These are phyloP conservation scores for Cunninghamia lanceolata DNA, from an alignment of 75 land plant species.

Conservation along the genomic window DNA sequence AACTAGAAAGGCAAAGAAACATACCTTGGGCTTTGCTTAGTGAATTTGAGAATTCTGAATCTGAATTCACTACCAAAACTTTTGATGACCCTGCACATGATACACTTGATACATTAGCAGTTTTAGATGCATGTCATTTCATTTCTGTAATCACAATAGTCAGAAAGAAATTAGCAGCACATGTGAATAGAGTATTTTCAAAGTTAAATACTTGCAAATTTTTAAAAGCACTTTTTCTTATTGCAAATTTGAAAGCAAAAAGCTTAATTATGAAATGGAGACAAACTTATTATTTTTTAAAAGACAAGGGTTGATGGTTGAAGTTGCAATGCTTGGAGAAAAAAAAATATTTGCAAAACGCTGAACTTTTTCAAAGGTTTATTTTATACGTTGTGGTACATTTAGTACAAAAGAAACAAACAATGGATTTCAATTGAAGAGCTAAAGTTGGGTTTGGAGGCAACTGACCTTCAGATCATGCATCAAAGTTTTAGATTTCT, in stretches of 20 bases:
- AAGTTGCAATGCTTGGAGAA: background rate
- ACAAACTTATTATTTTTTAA: background rate
- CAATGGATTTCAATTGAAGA: background rate
- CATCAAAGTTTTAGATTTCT: too few species aligned
- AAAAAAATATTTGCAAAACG: background rate
- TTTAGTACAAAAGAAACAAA: background rate
- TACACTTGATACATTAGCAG: background rate
- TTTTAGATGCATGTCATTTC: background rate
- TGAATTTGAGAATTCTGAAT: conserved; percentile 7
- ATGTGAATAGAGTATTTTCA: background rate
- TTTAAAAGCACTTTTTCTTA: background rate
- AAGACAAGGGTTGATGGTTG: background rate
- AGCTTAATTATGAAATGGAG: background rate
- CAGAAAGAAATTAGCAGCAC: background rate
- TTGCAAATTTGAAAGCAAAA: background rate
- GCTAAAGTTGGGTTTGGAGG: background rate
- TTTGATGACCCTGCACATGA: conserved; percentile 8
- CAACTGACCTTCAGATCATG: background rate
- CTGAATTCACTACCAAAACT: conserved; percentile 10
- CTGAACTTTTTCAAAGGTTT: background rate
- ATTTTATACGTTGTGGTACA: background rate
- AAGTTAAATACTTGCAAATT: background rate
- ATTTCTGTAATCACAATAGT: background rate
- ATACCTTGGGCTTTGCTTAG: conserved; percentile 7
- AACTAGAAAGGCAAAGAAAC: background rate